Percentiles rank a stretch among this genome's conserved stretches.
phyloP scores from a whole-genome alignment of 2,329 filamentous ascomycete genomes.

The Pseudofabraea citricarpa region DNA sequence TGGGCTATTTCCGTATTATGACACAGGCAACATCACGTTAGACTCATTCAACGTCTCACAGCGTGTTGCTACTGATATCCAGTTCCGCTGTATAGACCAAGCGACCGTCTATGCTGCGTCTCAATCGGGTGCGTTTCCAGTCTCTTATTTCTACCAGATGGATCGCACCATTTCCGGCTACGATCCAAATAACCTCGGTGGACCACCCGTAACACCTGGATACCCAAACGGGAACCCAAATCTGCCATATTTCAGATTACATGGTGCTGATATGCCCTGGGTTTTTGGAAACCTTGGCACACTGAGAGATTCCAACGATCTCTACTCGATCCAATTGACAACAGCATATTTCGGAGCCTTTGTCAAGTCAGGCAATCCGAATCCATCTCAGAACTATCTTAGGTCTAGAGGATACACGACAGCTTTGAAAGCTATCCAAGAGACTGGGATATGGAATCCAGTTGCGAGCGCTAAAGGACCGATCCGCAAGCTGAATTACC shows the following conservation, averaged over 20 bases:
- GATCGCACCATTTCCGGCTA: conserved; percentile 42
- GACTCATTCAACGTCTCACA: conserved; percentile 50
- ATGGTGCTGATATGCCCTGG: conserved; percentile 42
- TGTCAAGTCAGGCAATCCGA: conserved; percentile 40
- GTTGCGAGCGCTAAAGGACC: conserved; percentile 33
- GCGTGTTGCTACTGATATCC: conserved; percentile 46
- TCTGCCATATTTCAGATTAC: conserved; percentile 47
- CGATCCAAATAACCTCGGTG: conserved; percentile 45
- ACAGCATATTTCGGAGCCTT: conserved; percentile 44
- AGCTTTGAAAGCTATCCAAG: conserved; percentile 33
- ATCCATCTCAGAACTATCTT: conserved; percentile 37
- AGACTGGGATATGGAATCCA: conserved; percentile 35
- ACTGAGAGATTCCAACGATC: conserved; percentile 39
- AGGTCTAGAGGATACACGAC: conserved; percentile 38
- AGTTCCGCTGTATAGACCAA: conserved; percentile 51
- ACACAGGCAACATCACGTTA: conserved; percentile 45
- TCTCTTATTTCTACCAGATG: conserved; percentile 47
- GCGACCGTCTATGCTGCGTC: conserved; percentile 45
- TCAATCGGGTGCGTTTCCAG: conserved; percentile 35
- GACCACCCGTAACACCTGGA: conserved; percentile 33
- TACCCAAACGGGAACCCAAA: conserved; percentile 43
- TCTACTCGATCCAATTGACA: conserved; percentile 39
- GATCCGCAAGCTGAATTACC: conserved; percentile 41
- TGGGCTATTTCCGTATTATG: conserved; percentile 42
- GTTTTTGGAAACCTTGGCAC: conserved; percentile 38